Base-by-base conservation (phyloP, 1,284 basidiomycete genomes). In the Cutaneotrichosporon daszewskae region DNA sequence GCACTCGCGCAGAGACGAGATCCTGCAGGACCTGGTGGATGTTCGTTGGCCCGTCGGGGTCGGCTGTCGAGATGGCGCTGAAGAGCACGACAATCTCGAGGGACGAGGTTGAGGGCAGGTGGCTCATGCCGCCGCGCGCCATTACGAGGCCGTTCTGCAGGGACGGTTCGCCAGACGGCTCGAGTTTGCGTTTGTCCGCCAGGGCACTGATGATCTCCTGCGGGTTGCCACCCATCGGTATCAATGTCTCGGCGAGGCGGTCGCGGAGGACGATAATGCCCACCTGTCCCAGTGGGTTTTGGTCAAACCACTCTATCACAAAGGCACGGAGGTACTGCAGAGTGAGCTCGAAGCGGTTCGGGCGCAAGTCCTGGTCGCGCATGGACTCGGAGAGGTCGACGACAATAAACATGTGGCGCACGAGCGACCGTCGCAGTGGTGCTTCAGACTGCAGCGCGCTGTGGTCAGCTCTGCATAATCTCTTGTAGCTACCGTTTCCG, bases 201-300 rank as follows among this genome's bases (percentile, higher is more conserved):
- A 99, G 81, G 0, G 82, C 78, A 55, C 82, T 85, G 11, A 95
- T 74, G 24, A 96, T 88, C 32, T 97, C 92, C 57, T 94, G 87
- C 0, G 92, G 90, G 59, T 95, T 98, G 8, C 92, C 90, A 57
- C 88, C 85, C 81, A 95, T 87, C 47, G 88, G 85, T 1, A 85
- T 81, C 29, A 95, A 73, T 3, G 87, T 79, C 65, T 95, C 89
- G 0, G 88, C 88, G 24, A 92, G 68, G 0, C 91, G 87, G 38
- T 85, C 82, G 17, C 91, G 77, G 80, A 97, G 88, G 8, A 85
- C 85, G n/a, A 94, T 86, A 22, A 94, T 73, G 4, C 87, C 90
- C 51, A 95, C 85, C 51, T 98, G 94, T n/a, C 94, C 91, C 16
- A 99, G 78, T 0, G 94, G 94, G 62, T 99, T 99, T 72, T 98